These are phyloP conservation scores for Gnetum montanum DNA, from an alignment of 75 land plant genomes.

Conservation along the genomic window DNA sequence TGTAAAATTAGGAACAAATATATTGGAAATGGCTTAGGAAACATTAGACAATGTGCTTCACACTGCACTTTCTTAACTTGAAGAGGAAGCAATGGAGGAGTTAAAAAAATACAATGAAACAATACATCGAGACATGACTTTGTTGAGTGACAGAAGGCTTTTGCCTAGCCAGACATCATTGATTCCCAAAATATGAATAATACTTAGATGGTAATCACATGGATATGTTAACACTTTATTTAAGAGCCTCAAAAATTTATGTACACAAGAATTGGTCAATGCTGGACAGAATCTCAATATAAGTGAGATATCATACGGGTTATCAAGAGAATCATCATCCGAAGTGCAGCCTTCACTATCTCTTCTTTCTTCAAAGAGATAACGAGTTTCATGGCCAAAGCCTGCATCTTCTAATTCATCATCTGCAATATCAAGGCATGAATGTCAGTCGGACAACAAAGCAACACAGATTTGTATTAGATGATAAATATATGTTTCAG, in stretches of 20 bases:
- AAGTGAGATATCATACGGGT: not conserved
- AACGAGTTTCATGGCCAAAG: slow-evolving; percentile 1
- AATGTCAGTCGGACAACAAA: not conserved
- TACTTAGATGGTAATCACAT: not conserved
- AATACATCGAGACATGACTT: too few relatives aligned
- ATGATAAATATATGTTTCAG: not conserved
- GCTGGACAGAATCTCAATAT: not conserved
- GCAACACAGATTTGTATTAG: not conserved
- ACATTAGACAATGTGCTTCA: too few relatives aligned
- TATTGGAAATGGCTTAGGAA: too few relatives aligned
- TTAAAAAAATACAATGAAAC: too few relatives aligned
- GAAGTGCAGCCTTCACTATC: not conserved
- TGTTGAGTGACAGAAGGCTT: not conserved
- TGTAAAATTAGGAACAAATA: too few relatives aligned
- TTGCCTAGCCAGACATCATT: not conserved
- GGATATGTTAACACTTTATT: not conserved
- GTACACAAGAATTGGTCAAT: not conserved
- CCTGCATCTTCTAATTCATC: slow-evolving; percentile 5
- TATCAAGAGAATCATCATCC: not conserved
- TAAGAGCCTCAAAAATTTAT: too few relatives aligned
- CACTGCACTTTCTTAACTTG: too few relatives aligned
- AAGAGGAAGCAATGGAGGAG: too few relatives aligned
- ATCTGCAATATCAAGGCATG: not conserved
- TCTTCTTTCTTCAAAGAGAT: slow-evolving; percentile 1
- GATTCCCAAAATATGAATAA: not conserved